Evolutionary conservation across 1,284 basidiomycete genomes (phyloP), one percentile per base, ranked within the genome.

Genomic region (Anthracocystis setariae): DNA sequence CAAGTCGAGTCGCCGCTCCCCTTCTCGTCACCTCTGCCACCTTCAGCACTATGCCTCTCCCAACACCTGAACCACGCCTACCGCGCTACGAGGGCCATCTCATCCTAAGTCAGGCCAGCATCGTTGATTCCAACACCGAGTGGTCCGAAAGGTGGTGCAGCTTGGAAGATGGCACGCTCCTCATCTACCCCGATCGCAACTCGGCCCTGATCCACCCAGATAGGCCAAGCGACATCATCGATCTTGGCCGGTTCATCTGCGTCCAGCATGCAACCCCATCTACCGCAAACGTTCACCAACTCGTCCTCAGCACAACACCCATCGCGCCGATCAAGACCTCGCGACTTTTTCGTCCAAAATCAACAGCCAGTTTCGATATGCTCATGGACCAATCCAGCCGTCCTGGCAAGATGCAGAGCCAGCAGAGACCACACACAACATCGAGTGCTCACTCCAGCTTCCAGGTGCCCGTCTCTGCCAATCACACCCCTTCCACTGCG

Each of bases 61-160:
- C 29, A 8, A 27, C 40, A 12, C 9, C 37, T 24, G 46, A 55
- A 13, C 20, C 48, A 46, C 47, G 55, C 17, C 48, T 62, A 43
- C 66, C 66, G 9, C 33, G 67, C 45, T 64, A 56, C 25, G 67
- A 70, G 35, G 67, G 67, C 5, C 47, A 56, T 29, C 46, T 70
- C 9, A 40, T 46, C 38, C 56, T 70, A 32, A 56, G 60, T 17
- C 44, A 45, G 20, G 58, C 64, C 40, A 37, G 27, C 9, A 48
- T 61, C 15, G 29, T 35, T 15, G 64, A 60, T 21, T 15, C 47
- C 3, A 15, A 56, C 24, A 58, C 48, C 17, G 64, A 48, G 2
- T 70, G 67, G 67, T 48, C 55, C 3, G 61, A 70, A 37, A 42
- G 38, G 27, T 70, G 67, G 67, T 64, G 67, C 53, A 70, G 67